phyloP scores from a whole-genome alignment of 176 grass and related monocot species.

The Echinochloa phyllopogon region DNA sequence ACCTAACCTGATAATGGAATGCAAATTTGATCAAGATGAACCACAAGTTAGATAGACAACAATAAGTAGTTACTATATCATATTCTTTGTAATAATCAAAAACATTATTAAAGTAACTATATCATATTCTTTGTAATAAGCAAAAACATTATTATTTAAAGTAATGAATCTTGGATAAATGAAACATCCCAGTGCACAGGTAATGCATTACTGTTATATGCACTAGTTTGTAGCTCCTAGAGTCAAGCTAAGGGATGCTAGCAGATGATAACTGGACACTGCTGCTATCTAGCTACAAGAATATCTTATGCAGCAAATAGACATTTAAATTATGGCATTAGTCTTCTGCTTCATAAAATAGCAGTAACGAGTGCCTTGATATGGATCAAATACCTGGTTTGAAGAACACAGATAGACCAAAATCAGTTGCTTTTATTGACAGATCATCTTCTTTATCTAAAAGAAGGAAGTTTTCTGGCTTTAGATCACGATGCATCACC shows the following conservation, averaged over 20 bases:
- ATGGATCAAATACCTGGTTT: slow-evolving; percentile 61
- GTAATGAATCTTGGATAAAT: not conserved
- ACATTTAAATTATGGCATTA: not conserved
- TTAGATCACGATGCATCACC: slow-evolving; percentile 97
- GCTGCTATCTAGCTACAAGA: not conserved
- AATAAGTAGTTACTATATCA: not conserved
- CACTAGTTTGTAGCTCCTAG: not conserved
- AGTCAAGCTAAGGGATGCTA: not conserved
- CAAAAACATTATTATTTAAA: not conserved
- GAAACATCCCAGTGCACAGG: not conserved
- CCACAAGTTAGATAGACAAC: not conserved
- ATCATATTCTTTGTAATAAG: not conserved
- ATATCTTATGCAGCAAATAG: not conserved
- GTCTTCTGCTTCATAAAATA: slow-evolving; percentile 2
- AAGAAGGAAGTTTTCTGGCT: slow-evolving; percentile 94
- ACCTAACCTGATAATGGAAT: not conserved
- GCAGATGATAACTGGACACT: not conserved
- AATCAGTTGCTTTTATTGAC: slow-evolving; percentile 96
- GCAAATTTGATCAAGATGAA: slow-evolving; percentile 2
- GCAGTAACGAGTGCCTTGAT: not conserved
- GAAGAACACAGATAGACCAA: slow-evolving; percentile 92
- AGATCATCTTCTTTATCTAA: slow-evolving; percentile 75
- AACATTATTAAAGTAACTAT: not conserved
- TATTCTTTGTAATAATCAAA: not conserved
- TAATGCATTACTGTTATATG: not conserved